Evolutionary conservation across 495 filamentous ascomycete species (phyloP).

Genomic region (Penicillium simplicissimum): DNA sequence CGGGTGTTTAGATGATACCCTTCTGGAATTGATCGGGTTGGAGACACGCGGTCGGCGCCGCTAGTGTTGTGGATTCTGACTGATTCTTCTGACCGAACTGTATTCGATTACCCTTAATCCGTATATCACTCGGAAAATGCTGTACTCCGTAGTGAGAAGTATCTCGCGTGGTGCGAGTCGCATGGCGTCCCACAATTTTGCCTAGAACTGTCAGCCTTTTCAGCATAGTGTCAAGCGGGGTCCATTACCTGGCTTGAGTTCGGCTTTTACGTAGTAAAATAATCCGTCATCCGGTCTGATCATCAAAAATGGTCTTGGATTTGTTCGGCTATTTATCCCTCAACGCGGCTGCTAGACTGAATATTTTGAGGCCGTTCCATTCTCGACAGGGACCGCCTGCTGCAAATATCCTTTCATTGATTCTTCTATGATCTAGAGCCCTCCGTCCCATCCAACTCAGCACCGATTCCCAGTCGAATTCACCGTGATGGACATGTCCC

Average conservation of each 20-base stretch:
- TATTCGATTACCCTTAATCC: background rate
- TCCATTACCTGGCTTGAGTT: too few relatives aligned
- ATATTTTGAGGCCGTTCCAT: background rate
- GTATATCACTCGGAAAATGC: background rate
- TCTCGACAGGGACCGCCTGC: background rate
- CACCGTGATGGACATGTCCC: conserved; percentile 25
- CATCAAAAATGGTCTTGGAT: background rate
- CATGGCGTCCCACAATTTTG: background rate
- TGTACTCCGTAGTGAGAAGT: background rate
- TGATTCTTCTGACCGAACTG: background rate
- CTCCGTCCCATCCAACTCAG: background rate
- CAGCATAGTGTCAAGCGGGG: too few relatives aligned
- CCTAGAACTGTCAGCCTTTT: background rate
- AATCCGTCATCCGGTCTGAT: background rate
- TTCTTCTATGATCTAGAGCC: background rate
- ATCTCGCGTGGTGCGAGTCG: background rate
- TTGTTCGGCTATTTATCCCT: background rate
- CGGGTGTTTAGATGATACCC: background rate
- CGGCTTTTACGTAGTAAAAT: too few relatives aligned
- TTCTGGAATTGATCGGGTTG: background rate
- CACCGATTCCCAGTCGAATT: background rate
- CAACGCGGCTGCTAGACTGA: background rate
- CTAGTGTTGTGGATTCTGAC: background rate
- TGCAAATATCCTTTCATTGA: background rate
- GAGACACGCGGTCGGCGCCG: background rate